Conservation (phyloP, 148 eudicot species). For the Dianthus caryophyllus region DNA sequence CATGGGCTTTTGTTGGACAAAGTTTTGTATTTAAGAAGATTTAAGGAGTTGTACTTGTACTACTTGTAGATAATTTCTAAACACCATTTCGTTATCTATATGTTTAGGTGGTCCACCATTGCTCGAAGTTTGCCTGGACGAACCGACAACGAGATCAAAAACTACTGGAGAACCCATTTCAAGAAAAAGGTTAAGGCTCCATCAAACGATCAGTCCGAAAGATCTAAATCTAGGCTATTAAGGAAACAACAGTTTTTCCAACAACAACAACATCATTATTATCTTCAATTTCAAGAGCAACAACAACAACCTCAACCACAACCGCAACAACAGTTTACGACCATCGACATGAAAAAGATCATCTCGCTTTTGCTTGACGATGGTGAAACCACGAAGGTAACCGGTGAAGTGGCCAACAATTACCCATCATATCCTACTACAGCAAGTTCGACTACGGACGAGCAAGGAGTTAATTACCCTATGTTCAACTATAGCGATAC, state of each 20-base stretch:
- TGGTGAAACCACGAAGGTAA: conserved; percentile 8
- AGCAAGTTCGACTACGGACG: conserved; percentile 20
- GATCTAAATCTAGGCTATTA: conserved; percentile 30
- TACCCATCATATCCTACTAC: conserved; percentile 28
- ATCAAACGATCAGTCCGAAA: conserved; percentile 26
- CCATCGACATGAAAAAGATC: conserved; percentile 44
- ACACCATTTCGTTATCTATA: no score
- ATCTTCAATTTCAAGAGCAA: conserved; percentile 23
- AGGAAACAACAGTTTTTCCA: conserved; percentile 46
- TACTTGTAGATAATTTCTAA: no score
- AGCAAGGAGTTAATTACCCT: conserved; percentile 32
- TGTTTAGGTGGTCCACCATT: conserved; percentile 73
- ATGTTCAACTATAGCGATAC: conserved; percentile 25
- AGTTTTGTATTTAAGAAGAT: no score
- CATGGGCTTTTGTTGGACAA: no score
- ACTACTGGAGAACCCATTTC: conserved; percentile 87
- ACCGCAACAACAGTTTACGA: conserved; percentile 22
- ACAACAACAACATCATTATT: conserved; percentile 28
- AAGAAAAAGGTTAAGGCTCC: conserved; percentile 45
- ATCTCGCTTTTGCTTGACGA: conserved; percentile 41
- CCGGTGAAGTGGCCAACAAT: conserved; percentile 8
- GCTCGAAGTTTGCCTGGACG: conserved; percentile 76
- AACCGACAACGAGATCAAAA: conserved; percentile 79
- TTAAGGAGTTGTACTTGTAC: no score
- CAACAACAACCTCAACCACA: conserved; percentile 24